Percentiles rank a stretch among this genome's conserved stretches.
phyloP scores from a whole-genome alignment of 352 stramenopile genomes.

The Elongisporangium senticosum region DNA sequence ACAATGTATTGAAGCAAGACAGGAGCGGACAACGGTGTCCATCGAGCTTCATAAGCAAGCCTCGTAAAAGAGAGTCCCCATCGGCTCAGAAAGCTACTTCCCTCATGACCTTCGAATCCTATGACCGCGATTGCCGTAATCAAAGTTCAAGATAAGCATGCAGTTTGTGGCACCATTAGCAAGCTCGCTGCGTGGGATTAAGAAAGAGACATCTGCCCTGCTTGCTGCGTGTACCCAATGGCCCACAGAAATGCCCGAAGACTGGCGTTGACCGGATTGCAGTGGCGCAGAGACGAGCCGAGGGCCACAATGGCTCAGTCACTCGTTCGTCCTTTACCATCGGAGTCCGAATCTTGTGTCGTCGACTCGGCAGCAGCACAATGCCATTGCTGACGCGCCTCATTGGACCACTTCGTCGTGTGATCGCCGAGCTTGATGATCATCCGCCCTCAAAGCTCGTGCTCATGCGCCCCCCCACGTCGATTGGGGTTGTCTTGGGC shows the following conservation, averaged over 20 bases:
- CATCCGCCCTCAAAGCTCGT: background rate
- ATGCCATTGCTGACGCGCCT: background rate
- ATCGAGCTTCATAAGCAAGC: background rate
- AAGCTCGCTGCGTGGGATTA: background rate
- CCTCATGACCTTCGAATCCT: background rate
- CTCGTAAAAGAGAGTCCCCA: background rate
- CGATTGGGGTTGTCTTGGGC: background rate
- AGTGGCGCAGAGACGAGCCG: background rate
- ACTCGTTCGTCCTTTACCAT: background rate
- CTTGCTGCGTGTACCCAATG: background rate
- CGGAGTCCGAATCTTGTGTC: background rate
- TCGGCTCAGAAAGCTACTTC: background rate
- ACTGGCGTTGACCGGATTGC: background rate
- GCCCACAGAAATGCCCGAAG: background rate
- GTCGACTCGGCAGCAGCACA: background rate
- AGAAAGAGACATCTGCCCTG: background rate
- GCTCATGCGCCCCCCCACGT: background rate
- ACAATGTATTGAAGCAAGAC: background rate
- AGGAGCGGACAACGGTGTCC: background rate
- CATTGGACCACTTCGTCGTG: background rate
- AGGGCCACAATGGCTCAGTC: background rate
- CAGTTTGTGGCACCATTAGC: background rate
- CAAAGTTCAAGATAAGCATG: background rate
- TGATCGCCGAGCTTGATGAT: background rate
- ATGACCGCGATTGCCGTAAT: background rate